A percentile compares a stretch with the other conserved stretches of the same genome.
Evolutionary conservation across 352 stramenopile genomes (phyloP).

Genomic region (Phytopythium litorale): DNA sequence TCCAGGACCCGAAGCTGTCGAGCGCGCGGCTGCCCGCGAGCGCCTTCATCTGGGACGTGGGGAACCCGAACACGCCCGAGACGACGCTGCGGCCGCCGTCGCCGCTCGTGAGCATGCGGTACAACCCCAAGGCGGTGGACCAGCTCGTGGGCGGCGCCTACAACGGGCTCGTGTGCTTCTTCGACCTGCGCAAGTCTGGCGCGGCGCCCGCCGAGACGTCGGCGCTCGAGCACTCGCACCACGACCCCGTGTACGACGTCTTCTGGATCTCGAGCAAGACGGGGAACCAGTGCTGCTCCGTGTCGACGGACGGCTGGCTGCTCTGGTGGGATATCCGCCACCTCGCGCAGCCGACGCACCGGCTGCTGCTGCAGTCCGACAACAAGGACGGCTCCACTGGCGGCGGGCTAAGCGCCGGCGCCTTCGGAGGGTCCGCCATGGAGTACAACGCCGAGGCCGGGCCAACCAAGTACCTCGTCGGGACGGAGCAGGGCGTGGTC

Average conservation of each 20-base stretch:
- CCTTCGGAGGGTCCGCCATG: constrained; percentile 92
- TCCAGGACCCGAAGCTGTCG: constrained; percentile 94
- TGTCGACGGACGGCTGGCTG: constrained; percentile 95
- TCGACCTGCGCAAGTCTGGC: constrained; percentile 93
- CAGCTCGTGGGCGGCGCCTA: constrained; percentile 95
- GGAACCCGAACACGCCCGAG: constrained; percentile 96
- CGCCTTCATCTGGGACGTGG: constrained; percentile 96
- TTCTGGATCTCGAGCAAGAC: constrained; percentile 97
- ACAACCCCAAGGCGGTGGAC: constrained; percentile 96
- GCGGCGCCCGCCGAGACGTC: constrained; percentile 88
- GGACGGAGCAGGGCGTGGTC: constrained; percentile 96
- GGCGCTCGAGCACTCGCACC: constrained; percentile 96
- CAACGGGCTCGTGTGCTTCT: constrained; percentile 97
- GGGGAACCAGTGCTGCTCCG: constrained; percentile 94
- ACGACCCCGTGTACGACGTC: constrained; percentile 96
- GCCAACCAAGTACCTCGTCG: constrained; percentile 96
- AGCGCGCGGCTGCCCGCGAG: constrained; percentile 73
- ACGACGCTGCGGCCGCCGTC: constrained; percentile 88
- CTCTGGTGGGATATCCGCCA: constrained; percentile 90
- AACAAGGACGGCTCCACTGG: constrained; percentile 52
- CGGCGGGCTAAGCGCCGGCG: constrained; percentile 20
- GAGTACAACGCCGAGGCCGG: constrained; percentile 97
- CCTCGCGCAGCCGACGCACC: constrained; percentile 80
- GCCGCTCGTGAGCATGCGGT: constrained; percentile 91
- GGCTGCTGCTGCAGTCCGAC: constrained; percentile 51